Conservation (phyloP, 1,284 basidiomycete genomes). For the Rhodotorula mucilaginosa region DNA sequence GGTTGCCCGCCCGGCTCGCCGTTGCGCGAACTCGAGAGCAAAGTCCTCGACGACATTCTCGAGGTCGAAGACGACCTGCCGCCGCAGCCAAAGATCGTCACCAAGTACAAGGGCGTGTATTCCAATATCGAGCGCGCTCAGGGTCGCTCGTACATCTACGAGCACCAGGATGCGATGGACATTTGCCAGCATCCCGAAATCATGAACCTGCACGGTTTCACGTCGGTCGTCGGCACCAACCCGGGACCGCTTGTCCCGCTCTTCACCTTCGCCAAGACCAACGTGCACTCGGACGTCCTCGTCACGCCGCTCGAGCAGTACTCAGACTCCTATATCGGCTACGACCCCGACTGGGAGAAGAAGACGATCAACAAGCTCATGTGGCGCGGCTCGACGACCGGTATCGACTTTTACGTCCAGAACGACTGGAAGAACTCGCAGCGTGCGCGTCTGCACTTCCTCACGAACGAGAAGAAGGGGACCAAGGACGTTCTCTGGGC, state of each 20-base stretch:
- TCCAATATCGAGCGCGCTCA: not conserved
- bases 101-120: constrained; percentile 16
- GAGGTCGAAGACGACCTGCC: constrained; percentile 11
- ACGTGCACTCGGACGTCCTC: constrained; percentile 46
- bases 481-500: constrained; percentile 37
- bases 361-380: constrained; percentile 48
- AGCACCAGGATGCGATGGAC: constrained; percentile 44
- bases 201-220: constrained; percentile 46
- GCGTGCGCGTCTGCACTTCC: constrained; percentile 44
- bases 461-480: constrained; percentile 39
- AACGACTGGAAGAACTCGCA: constrained; percentile 45
- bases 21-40: constrained; percentile 24
- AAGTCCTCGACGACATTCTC: constrained; percentile 18
- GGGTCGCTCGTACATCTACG: constrained; percentile 45
- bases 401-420: constrained; percentile 42
- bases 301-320: constrained; percentile 48
- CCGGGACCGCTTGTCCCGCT: constrained; percentile 45
- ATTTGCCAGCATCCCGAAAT: constrained; percentile 47
- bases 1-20: constrained; percentile 38
- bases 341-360: constrained; percentile 46
- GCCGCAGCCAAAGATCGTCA: constrained; percentile 5
- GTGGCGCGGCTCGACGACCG: constrained; percentile 49
- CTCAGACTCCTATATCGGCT: constrained; percentile 46
- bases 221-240: constrained; percentile 40
- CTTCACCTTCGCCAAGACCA: constrained; percentile 47